phyloP scores from a whole-genome alignment of 495 filamentous ascomycete species.

The Aspergillus cristatus region DNA sequence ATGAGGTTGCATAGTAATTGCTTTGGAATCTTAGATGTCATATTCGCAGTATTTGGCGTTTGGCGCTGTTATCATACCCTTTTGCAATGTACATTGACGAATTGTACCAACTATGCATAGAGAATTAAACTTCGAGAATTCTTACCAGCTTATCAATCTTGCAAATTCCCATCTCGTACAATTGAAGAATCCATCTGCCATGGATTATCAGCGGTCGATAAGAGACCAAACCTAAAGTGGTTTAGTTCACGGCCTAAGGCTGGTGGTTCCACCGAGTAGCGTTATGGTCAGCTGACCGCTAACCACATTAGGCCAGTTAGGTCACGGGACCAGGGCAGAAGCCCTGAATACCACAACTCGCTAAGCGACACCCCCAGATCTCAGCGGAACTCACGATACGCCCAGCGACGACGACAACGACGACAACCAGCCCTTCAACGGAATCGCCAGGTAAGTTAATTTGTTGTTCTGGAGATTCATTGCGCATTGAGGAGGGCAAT shows the following conservation, averaged over 20 bases:
- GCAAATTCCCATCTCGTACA: too few species aligned
- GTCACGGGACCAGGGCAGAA: constrained; percentile 29
- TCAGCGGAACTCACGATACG: constrained; percentile 37
- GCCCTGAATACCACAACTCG: constrained; percentile 32
- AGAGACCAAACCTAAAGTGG: too few species aligned
- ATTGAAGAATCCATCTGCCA: too few species aligned
- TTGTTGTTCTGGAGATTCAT: too few species aligned
- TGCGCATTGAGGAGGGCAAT: too few species aligned
- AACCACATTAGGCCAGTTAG: neutral
- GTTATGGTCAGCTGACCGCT: constrained; percentile 5
- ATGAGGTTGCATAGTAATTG: constrained; percentile 26
- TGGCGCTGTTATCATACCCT: constrained; percentile 1
- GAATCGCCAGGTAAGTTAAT: constrained; percentile 40
- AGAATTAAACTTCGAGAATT: too few species aligned
- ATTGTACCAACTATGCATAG: too few species aligned
- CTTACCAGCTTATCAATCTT: too few species aligned
- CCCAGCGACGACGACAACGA: constrained; percentile 42
- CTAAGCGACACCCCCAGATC: constrained; percentile 31
- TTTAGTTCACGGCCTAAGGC: too few species aligned
- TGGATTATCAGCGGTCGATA: too few species aligned
- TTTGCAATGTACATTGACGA: too few species aligned
- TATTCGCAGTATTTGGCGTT: constrained; percentile 8
- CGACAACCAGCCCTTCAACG: constrained; percentile 44
- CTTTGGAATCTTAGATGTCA: constrained; percentile 4
- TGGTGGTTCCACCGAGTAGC: too few species aligned